A percentile compares a stretch with the other conserved stretches of the same genome.
phyloP scores from a whole-genome alignment of 345 rosid genomes.

The Gossypium thurberi region DNA sequence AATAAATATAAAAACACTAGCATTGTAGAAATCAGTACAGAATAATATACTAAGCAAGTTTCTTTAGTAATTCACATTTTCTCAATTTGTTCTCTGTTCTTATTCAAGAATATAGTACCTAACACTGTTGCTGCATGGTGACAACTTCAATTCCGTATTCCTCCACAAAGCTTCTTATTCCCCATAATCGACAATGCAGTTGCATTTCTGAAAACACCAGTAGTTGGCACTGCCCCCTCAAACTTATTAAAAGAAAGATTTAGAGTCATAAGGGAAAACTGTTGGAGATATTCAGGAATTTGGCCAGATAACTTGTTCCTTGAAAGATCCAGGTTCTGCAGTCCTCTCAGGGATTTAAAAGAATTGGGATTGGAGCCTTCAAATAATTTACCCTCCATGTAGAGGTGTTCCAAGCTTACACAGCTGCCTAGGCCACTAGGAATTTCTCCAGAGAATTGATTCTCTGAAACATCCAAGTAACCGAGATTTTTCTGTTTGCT shows the following conservation, averaged over 20 bases:
- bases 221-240: conserved; percentile 19
- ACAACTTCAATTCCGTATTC: conserved; percentile 15
- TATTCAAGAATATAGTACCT: too few species aligned
- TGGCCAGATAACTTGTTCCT: conserved; percentile 14
- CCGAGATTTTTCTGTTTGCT: conserved; percentile 15
- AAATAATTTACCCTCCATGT: conserved; percentile 17
- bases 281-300: conserved; percentile 15
- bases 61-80: too few species aligned
- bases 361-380: conserved; percentile 16
- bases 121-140: background rate
- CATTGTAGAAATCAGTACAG: too few species aligned
- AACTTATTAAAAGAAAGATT: conserved; percentile 27
- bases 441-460: conserved; percentile 19
- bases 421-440: conserved; percentile 15
- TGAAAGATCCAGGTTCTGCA: conserved; percentile 17
- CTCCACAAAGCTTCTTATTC: conserved; percentile 29
- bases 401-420: background rate
- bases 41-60: too few species aligned
- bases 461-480: conserved; percentile 17
- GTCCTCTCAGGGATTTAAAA: conserved; percentile 13
- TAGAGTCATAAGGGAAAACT: background rate
- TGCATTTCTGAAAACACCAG: conserved; percentile 23
- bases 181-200: conserved; percentile 13
- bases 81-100: too few species aligned
- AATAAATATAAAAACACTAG: too few species aligned